Percentiles rank a stretch among this genome's conserved stretches.
Conservation (phyloP, 2,329 filamentous ascomycete genomes). For the Pseudogymnoascus verrucosus region DNA sequence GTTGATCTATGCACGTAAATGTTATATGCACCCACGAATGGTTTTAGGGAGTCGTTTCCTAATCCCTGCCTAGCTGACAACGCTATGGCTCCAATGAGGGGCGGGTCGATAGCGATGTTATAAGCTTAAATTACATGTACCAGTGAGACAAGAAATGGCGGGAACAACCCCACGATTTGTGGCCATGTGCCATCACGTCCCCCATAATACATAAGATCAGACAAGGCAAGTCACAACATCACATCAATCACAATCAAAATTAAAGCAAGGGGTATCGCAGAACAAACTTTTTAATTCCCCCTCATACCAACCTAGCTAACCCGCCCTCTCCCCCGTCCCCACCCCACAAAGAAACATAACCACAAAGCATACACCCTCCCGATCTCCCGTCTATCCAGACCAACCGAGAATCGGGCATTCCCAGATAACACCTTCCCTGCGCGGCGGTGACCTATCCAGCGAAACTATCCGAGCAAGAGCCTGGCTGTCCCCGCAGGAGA, state of each 20-base stretch:
- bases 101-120: neutral
- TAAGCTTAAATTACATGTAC: neutral
- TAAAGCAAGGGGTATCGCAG: neutral
- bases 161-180: neutral
- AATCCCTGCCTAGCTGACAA: neutral
- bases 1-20: neutral
- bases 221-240: neutral
- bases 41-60: neutral
- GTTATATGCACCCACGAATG: neutral
- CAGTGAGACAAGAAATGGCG: neutral
- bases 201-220: neutral
- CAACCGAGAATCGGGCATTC: constrained; percentile 4
- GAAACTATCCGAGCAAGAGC: neutral
- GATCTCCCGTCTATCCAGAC: constrained; percentile 6
- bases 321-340: neutral
- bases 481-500: neutral
- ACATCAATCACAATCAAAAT: neutral
- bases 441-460: constrained; percentile 1
- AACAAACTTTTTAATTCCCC: neutral
- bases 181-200: neutral
- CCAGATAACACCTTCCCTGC: constrained; percentile 6
- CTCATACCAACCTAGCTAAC: neutral
- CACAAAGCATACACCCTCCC: neutral
- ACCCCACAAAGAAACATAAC: neutral
- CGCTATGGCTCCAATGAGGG: neutral